A percentile compares a stretch with the other conserved stretches of the same genome.
Conservation (phyloP, 208 protist genomes). For the Phytomonas sp. region DNA sequence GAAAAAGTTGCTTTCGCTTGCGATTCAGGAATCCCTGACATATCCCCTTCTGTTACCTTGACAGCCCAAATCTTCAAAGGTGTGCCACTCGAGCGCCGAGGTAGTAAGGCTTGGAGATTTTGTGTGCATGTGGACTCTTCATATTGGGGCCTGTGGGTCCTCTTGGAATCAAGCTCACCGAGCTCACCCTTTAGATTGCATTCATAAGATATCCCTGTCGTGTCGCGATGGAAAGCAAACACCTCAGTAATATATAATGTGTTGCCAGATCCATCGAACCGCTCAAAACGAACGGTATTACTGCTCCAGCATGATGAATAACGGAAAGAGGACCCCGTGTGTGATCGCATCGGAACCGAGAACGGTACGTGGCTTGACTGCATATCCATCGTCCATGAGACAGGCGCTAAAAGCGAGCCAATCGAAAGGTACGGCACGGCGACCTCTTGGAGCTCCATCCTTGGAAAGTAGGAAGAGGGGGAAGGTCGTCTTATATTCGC, state of each 20-base stretch:
- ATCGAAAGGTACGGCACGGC: slow-evolving; percentile 36
- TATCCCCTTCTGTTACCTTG: not conserved
- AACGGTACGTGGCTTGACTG: slow-evolving; percentile 29
- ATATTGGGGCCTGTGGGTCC: not conserved
- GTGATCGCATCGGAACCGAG: slow-evolving; percentile 11
- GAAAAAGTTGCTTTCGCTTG: not conserved
- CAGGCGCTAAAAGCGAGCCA: slow-evolving; percentile 38
- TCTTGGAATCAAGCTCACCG: not conserved
- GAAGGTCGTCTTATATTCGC: not conserved
- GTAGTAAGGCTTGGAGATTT: not conserved
- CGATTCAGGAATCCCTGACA: not conserved
- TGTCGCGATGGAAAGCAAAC: slow-evolving; percentile 23
- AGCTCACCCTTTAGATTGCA: not conserved
- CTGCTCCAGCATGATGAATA: slow-evolving; percentile 13
- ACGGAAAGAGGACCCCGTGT: not conserved
- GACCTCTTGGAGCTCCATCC: slow-evolving; percentile 32
- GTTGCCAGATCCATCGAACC: slow-evolving; percentile 17
- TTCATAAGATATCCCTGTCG: not conserved
- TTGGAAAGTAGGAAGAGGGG: slow-evolving; percentile 1
- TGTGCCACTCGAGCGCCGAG: not conserved
- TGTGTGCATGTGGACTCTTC: not conserved
- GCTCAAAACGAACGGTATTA: slow-evolving; percentile 46
- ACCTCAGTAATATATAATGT: slow-evolving; percentile 50
- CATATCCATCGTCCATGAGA: slow-evolving; percentile 43
- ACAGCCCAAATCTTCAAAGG: not conserved